phyloP scores from a whole-genome alignment of 1,284 basidiomycete species.

The Cutaneotrichosporon sp. region DNA sequence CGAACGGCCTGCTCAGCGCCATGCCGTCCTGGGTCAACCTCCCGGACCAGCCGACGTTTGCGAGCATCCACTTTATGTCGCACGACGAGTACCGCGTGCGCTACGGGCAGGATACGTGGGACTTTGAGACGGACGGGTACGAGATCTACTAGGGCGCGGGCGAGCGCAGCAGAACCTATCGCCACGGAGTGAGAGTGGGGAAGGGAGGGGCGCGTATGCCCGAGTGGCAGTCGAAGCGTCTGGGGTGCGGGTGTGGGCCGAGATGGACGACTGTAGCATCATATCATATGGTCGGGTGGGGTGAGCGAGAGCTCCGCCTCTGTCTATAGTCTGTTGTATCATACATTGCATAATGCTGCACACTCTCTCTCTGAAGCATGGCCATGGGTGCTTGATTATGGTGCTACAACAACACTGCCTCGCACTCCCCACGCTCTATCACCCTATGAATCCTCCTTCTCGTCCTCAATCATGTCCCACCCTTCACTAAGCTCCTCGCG shows the following conservation, averaged over 20 bases:
- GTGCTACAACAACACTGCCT: not conserved
- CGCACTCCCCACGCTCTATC: not conserved
- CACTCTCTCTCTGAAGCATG: no score
- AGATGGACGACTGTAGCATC: not conserved
- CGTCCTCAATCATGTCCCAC: conserved; percentile 43
- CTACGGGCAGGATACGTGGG: conserved; percentile 6
- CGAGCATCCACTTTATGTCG: conserved; percentile 10
- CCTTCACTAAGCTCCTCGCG: conserved; percentile 37
- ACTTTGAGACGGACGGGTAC: conserved; percentile 9
- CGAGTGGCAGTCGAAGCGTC: no score
- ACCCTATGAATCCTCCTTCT: not conserved
- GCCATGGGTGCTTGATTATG: conserved; percentile 10
- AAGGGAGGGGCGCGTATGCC: no score
- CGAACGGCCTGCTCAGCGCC: not conserved
- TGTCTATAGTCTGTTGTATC: not conserved
- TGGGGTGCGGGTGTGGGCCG: not conserved
- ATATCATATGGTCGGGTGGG: not conserved
- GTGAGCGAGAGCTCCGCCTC: not conserved
- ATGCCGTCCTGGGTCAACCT: conserved; percentile 12
- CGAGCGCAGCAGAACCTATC: not conserved
- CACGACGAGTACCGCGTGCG: conserved; percentile 9
- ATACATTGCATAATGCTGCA: not conserved
- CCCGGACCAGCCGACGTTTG: conserved; percentile 9
- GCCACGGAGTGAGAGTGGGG: no score
- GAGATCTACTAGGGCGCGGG: not conserved